Evolutionary conservation across 805 yeast genomes (phyloP).

Genomic region (Saccharomyces jurei): DNA sequence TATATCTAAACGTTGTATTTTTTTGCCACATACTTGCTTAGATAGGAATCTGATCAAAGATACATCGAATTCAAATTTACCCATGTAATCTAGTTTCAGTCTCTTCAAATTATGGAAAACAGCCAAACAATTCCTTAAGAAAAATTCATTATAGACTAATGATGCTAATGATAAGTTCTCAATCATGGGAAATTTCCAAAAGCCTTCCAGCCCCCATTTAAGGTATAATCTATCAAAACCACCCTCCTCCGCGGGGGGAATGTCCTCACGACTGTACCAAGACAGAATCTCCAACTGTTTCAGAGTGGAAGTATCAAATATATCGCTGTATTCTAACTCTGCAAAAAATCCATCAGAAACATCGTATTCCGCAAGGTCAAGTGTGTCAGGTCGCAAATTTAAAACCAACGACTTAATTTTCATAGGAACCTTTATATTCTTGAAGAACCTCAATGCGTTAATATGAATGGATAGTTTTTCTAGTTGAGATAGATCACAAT

Average conservation of each 20-base stretch:
- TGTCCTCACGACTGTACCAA: slow-evolving; percentile 28
- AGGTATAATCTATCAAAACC: slow-evolving; percentile 15
- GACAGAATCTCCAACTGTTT: slow-evolving; percentile 31
- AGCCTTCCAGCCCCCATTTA: slow-evolving; percentile 23
- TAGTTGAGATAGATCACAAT: slow-evolving; percentile 16
- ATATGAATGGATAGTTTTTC: slow-evolving; percentile 21
- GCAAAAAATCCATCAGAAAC: slow-evolving; percentile 6
- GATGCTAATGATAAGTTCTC: slow-evolving; percentile 31
- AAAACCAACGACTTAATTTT: slow-evolving; percentile 18
- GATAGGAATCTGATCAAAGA: background rate
- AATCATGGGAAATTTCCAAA: slow-evolving; percentile 25
- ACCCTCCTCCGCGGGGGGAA: slow-evolving; percentile 10
- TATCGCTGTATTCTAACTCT: slow-evolving; percentile 17
- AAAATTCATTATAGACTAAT: slow-evolving; percentile 18
- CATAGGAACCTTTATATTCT: slow-evolving; percentile 11
- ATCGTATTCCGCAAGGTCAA: background rate
- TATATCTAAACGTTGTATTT: background rate
- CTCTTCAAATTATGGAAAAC: slow-evolving; percentile 22
- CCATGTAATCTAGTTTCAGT: slow-evolving; percentile 31
- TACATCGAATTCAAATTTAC: slow-evolving; percentile 9
- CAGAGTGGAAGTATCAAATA: slow-evolving; percentile 27
- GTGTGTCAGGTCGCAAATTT: slow-evolving; percentile 26
- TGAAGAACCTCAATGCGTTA: slow-evolving; percentile 20
- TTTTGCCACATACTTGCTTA: background rate
- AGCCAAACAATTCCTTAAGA: slow-evolving; percentile 20